Evolutionary conservation across 1,284 basidiomycete genomes (phyloP), one percentile per base, ranked within the genome.

Genomic region (Rhodotorula mucilaginosa): DNA sequence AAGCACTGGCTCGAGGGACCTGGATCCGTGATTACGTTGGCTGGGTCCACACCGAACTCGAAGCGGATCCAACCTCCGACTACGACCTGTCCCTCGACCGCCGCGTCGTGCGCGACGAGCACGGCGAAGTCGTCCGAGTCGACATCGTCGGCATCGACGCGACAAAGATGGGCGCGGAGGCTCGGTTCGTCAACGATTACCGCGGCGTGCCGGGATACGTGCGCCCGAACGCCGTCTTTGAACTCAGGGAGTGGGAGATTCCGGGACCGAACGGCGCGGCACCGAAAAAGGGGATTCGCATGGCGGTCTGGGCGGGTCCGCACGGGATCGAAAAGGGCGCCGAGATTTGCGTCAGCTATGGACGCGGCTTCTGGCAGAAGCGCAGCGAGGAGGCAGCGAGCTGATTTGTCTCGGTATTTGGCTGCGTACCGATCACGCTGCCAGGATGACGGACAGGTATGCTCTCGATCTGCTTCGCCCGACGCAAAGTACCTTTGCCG

Each of bases 291-390:
- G 84, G 88, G 64, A 92, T 93, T 85, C 84, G 88, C 65, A 93
- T 95, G 86, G 85, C 88, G 74, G 85, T 95, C 26, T 90, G 88
- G 87, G 73, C 70, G 2, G 86, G 84, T 64, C 85, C 85, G 68
- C 83, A 86, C 51, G 82, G 82, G 16, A 87, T 97, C 65, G 86
- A 83, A 74, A 93, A 90, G 79, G 91, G 91, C 3, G 88, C 92
- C 21, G 94, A 97, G 81, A 86, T 97, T 57, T 80, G 94, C 47
- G 90, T 96, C 48, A 92, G 89, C 31, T 97, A 97, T 79, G 93
- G 93, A n/a, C 94, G 94, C 79, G 85, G 86, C n/a, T 96, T 90
- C 87, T 95, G 93, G 93, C 82, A 81, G 34, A 85, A 69, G 48
- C 48, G 73, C n/a, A 62, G 29, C 67, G 56, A 49, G 49, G 67